Base-by-base conservation (phyloP, 331 rosid species). In the Stylosanthes scabra region DNA sequence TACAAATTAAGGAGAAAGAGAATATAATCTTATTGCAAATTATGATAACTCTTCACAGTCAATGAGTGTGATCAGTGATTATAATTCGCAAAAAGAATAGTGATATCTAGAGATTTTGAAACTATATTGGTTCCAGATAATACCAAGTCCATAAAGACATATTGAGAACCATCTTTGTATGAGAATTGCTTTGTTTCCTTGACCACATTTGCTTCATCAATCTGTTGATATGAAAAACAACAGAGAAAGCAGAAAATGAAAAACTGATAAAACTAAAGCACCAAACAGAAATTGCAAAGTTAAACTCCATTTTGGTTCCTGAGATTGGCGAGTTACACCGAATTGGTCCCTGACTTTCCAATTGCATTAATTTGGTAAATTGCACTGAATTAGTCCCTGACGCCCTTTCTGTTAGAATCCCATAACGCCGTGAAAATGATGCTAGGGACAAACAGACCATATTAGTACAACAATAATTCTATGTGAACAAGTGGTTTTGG, bases 61-160 rank as follows among this genome's bases (percentile, higher is more conserved):
- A 75, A 51, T 29, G 61, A 78, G 13, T 13, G 25, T 14, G 46
- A 39, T 74, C 25, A 39, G 42, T 49, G 20, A 25, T 6, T 46
- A 58, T 6, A 57, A 56, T 49, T 29, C 12, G 2, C 37, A 55
- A 14, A 44, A 44, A 55, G 67, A 71, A 79, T 34, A 16, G 41
- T 46, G 28, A 69, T 72, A 76, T 70, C 63, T 42, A 66, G 52
- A 74, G 37, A 75, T 61, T 56, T 68, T 34, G 44, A 71, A 55
- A 71, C 54, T 55, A 67, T 46, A 71, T 49, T 59, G 67, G 47
- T 74, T 75, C 45, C 37, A 62, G 69, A 78, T 68, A 62, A 78
- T 94, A 94, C 99, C 97, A 90, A 82, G 86, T 95, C 99, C 97
- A 95, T 95, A 84, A 95, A 95, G 82, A 91, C 96, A 74, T 70